Percentiles rank a stretch among this genome's conserved stretches.
Conservation (phyloP, 129 eudicot genomes). For the Chrysanthemum makinoi region DNA sequence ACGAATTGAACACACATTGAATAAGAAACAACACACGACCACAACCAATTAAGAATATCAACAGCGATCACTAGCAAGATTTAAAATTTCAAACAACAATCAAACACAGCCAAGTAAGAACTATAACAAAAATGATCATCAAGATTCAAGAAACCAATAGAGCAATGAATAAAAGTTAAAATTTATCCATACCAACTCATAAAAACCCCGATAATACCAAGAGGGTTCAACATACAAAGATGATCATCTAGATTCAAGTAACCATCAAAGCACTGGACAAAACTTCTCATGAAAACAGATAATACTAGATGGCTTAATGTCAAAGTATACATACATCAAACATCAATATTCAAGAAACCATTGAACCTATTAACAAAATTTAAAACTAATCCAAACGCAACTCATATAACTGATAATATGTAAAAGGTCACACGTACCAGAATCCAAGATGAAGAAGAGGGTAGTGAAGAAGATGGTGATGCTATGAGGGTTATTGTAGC, state of each 20-base stretch:
- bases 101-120: background rate
- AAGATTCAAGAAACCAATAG: background rate
- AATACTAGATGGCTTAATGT: background rate
- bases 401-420: background rate
- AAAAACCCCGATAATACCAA: background rate
- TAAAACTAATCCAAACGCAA: background rate
- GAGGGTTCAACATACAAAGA: background rate
- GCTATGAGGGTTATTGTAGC: conserved; percentile 12
- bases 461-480: background rate
- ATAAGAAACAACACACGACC: background rate
- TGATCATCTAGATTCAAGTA: background rate
- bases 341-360: background rate
- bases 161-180: background rate
- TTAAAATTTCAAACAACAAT: background rate
- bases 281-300: background rate
- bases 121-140: background rate
- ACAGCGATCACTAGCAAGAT: background rate
- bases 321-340: too few relatives aligned
- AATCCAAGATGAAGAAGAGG: background rate
- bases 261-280: background rate
- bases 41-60: background rate
- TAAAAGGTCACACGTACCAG: conserved; percentile 23
- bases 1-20: conserved; percentile 5
- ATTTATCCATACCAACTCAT: background rate
- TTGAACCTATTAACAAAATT: background rate